A percentile compares a stretch with the other conserved stretches of the same genome.
These are phyloP conservation scores for Zychaea mexicana DNA, from an alignment of 371 early-diverging fungal species.

Conservation along the genomic window DNA sequence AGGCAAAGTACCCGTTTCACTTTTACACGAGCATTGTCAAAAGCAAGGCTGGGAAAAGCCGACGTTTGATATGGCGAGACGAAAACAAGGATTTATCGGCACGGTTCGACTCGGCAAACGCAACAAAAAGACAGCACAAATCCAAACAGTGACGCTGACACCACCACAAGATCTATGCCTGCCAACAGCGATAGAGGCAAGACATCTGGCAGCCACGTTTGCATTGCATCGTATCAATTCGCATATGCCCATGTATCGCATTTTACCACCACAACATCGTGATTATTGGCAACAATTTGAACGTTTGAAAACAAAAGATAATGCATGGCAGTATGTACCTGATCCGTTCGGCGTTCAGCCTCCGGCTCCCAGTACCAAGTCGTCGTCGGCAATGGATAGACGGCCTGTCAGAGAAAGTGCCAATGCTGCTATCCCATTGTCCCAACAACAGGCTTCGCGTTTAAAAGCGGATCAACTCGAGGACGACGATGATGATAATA, in stretches of 20 bases:
- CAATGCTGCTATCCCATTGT: constrained; percentile 41
- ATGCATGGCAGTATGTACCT: constrained; percentile 63
- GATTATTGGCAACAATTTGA: constrained; percentile 76
- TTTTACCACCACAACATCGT: constrained; percentile 77
- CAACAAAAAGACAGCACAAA: constrained; percentile 74
- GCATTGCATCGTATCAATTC: constrained; percentile 80
- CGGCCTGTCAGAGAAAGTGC: constrained; percentile 33
- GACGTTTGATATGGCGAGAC: constrained; percentile 52
- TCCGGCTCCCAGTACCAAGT: constrained; percentile 19
- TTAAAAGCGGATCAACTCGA: background rate
- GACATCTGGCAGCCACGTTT: constrained; percentile 82
- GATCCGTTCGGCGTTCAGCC: constrained; percentile 76
- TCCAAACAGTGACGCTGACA: constrained; percentile 51
- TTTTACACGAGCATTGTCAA: constrained; percentile 81
- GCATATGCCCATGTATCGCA: constrained; percentile 68
- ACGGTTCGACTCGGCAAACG: constrained; percentile 63
- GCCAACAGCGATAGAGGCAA: constrained; percentile 70
- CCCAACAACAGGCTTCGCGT: constrained; percentile 12
- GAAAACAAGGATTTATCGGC: constrained; percentile 55
- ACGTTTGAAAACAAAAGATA: constrained; percentile 44
- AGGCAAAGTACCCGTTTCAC: constrained; percentile 80
- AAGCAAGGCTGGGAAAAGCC: constrained; percentile 80
- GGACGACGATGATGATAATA: background rate
- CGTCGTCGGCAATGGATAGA: constrained; percentile 16
- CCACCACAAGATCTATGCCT: constrained; percentile 39